Percentiles rank a stretch among this genome's conserved stretches.
These are phyloP conservation scores for Obba rivulosa DNA, from an alignment of 768 basidiomycete genomes.

Conservation along the genomic window DNA sequence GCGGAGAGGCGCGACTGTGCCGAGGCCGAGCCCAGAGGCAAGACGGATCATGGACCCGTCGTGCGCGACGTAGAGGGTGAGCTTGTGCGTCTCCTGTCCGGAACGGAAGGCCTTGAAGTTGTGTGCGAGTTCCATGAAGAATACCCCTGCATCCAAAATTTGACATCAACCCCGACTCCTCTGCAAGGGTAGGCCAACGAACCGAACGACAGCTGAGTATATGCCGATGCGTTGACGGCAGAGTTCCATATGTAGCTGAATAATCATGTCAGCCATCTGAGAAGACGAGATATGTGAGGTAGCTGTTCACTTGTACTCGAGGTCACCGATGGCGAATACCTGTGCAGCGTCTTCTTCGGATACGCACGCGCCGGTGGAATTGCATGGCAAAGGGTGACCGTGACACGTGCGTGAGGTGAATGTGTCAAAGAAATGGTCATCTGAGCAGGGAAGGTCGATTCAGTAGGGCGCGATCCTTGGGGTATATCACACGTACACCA, in stretches of 20 bases:
- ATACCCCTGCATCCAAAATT: conserved; percentile 30
- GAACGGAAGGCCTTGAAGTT: conserved; percentile 32
- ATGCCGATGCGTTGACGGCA: conserved; percentile 37
- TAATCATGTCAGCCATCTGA: not conserved
- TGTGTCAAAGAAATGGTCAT: conserved; percentile 50
- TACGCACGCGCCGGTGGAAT: conserved; percentile 35
- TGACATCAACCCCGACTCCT: not conserved
- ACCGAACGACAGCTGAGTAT: conserved; percentile 43
- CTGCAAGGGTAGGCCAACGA: not conserved
- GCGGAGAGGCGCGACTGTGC: conserved; percentile 25
- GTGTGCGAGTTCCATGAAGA: conserved; percentile 38
- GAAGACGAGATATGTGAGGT: not conserved
- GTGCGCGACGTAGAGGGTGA: conserved; percentile 41
- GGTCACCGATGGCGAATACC: conserved; percentile 34
- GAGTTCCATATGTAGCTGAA: conserved; percentile 45
- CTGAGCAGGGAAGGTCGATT: conserved; percentile 12
- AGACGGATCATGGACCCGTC: conserved; percentile 41
- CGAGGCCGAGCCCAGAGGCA: conserved; percentile 36
- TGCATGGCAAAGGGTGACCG: conserved; percentile 41
- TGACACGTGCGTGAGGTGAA: conserved; percentile 44
- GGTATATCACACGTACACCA: conserved; percentile 35
- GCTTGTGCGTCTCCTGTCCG: conserved; percentile 29
- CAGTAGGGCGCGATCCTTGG: no score
- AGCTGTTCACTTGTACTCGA: conserved; percentile 35
- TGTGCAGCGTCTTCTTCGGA: conserved; percentile 31